Percentiles rank a stretch among this genome's conserved stretches.
Conservation (phyloP, 2,329 filamentous ascomycete genomes). For the Claviceps capensis region DNA sequence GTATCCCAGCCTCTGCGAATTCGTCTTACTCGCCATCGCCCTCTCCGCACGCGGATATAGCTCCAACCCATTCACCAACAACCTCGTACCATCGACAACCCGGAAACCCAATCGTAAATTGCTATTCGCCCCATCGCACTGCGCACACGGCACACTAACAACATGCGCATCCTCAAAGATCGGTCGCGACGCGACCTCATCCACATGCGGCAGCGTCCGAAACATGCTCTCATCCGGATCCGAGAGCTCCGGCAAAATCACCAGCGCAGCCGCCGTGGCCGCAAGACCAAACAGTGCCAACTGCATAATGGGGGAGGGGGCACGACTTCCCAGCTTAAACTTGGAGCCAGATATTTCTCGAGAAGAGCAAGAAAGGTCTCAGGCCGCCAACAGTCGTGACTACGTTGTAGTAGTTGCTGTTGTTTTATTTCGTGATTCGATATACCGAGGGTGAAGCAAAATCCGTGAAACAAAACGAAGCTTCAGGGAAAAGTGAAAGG, state of each 20-base stretch:
- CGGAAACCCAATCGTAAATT: conserved; percentile 40
- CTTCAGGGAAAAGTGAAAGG: no score
- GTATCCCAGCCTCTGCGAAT: conserved; percentile 33
- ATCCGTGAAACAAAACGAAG: no score
- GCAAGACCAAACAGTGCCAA: conserved; percentile 19
- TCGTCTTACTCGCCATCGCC: conserved; percentile 16
- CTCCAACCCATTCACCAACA: conserved; percentile 46
- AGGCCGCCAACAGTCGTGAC: no score
- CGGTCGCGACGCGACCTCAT: conserved; percentile 24
- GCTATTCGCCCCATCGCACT: conserved; percentile 33
- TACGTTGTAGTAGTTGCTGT: no score
- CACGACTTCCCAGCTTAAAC: no score
- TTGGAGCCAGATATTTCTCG: no score
- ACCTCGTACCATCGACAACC: conserved; percentile 32
- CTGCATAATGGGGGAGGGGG: conserved; percentile 14
- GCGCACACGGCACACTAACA: conserved; percentile 38
- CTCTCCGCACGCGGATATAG: conserved; percentile 42
- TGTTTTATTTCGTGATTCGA: no score
- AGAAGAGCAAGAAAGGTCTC: no score
- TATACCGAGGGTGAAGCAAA: no score
- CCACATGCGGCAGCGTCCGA: conserved; percentile 24
- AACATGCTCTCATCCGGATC: conserved; percentile 28
- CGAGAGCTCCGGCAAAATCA: conserved; percentile 38
- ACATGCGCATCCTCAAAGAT: conserved; percentile 20
- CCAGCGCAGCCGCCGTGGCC: conserved; percentile 30